These are phyloP conservation scores for Mrakia gelida DNA, from an alignment of 768 basidiomycete genomes.

Conservation along the genomic window DNA sequence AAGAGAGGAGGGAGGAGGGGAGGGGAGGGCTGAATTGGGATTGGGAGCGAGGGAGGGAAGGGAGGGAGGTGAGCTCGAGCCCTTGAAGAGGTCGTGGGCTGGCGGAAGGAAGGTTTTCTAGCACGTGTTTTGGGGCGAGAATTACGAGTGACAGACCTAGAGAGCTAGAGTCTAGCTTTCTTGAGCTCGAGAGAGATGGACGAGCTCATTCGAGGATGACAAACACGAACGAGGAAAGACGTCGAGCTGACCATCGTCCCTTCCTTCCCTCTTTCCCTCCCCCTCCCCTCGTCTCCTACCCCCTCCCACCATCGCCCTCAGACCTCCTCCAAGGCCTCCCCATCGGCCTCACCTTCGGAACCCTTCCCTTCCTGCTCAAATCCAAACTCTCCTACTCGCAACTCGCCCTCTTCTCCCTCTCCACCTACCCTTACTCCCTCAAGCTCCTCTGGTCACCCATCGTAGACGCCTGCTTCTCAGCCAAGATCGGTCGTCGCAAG, in stretches of 20 bases:
- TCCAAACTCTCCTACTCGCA: slow-evolving; percentile 96
- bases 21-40: neutral
- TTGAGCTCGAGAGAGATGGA: slow-evolving; percentile 13
- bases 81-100: neutral
- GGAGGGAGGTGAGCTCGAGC: neutral
- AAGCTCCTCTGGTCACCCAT: slow-evolving; percentile 97
- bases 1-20: neutral
- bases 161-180: too few relatives aligned
- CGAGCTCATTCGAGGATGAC: neutral
- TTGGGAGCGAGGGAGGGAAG: too few relatives aligned
- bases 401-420: slow-evolving; percentile 86
- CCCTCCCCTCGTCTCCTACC: neutral
- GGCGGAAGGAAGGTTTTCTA: too few relatives aligned
- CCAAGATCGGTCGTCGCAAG: slow-evolving; percentile 84
- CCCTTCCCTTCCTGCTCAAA: slow-evolving; percentile 91
- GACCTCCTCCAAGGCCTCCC: slow-evolving; percentile 75
- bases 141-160: too few relatives aligned
- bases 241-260: slow-evolving; percentile 29
- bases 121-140: too few relatives aligned
- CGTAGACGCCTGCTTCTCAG: slow-evolving; percentile 82
- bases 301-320: slow-evolving; percentile 34
- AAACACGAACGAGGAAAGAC: slow-evolving; percentile 6
- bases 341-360: slow-evolving; percentile 85
- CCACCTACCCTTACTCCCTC: slow-evolving; percentile 75
- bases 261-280: too few relatives aligned